Conservation (phyloP, 768 basidiomycete genomes). For the Calocybe cyanea region DNA sequence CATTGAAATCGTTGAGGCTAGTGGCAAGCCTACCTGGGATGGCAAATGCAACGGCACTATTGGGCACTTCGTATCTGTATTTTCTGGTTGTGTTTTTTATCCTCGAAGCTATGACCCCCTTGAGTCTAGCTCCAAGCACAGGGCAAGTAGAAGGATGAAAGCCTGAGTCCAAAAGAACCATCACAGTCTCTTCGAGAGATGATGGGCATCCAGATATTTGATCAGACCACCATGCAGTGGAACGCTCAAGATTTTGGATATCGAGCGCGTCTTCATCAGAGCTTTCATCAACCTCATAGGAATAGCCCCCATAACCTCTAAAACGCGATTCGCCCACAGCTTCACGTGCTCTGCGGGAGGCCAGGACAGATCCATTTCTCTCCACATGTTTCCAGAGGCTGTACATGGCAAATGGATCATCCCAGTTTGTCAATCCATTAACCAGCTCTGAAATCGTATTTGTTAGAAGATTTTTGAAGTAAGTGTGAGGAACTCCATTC, state of each 20-base stretch:
- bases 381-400: conserved; percentile 38
- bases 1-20: background rate
- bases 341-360: conserved; percentile 29
- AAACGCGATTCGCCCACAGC: conserved; percentile 37
- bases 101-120: conserved; percentile 40
- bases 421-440: conserved; percentile 41
- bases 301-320: conserved; percentile 37
- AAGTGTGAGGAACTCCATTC: conserved; percentile 47
- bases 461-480: conserved; percentile 38
- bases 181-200: conserved; percentile 56
- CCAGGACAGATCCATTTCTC: conserved; percentile 31
- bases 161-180: conserved; percentile 55
- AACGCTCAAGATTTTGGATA: conserved; percentile 30
- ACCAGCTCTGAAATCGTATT: conserved; percentile 31
- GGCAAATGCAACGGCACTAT: conserved; percentile 59
- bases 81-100: conserved; percentile 39
- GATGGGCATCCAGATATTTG: conserved; percentile 61
- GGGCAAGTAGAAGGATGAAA: conserved; percentile 48
- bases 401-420: conserved; percentile 35
- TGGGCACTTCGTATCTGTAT: conserved; percentile 48
- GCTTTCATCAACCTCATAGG: conserved; percentile 33
- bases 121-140: conserved; percentile 52
- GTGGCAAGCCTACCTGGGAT: conserved; percentile 46
- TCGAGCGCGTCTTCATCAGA: conserved; percentile 35
- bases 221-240: conserved; percentile 71